Percentiles rank a stretch among this genome's conserved stretches.
phyloP scores from a whole-genome alignment of 176 grass and related monocot genomes.

The Canna indica region DNA sequence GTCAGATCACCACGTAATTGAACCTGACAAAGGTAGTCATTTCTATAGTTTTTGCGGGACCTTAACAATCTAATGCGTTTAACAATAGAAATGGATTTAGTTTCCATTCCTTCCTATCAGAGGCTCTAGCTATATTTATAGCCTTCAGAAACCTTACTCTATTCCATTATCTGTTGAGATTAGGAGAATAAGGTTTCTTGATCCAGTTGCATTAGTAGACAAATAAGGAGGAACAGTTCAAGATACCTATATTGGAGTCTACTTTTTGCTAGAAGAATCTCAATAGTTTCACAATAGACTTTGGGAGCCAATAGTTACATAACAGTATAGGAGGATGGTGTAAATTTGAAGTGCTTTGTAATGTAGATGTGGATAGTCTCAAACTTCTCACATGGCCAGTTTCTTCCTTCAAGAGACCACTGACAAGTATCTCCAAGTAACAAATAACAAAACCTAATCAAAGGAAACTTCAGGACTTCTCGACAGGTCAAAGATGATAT shows the following conservation, averaged over 20 bases:
- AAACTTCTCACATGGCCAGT: not conserved
- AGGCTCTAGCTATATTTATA: not conserved
- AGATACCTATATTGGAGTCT: not conserved
- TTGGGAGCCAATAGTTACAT: not conserved
- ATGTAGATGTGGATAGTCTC: not conserved
- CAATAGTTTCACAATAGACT: not conserved
- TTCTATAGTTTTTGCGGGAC: not conserved
- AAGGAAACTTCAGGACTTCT: too few relatives aligned
- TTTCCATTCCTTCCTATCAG: not conserved
- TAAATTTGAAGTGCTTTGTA: not conserved
- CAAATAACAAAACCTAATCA: too few relatives aligned
- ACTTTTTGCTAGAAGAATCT: not conserved
- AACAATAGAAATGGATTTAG: not conserved
- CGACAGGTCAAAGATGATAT: too few relatives aligned
- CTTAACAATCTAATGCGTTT: not conserved
- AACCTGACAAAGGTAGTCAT: not conserved
- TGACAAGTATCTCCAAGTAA: too few relatives aligned
- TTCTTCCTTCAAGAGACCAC: not conserved
- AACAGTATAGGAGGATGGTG: not conserved
- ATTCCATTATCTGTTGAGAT: not conserved
- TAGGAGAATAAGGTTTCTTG: not conserved
- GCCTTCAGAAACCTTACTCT: not conserved
- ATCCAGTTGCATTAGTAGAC: not conserved
- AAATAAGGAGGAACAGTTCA: not conserved
- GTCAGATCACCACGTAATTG: not conserved